Percentiles rank a stretch among this genome's conserved stretches.
These are phyloP conservation scores for Rutstroemia sp. DNA, from an alignment of 2,329 filamentous ascomycete species.

Conservation along the genomic window DNA sequence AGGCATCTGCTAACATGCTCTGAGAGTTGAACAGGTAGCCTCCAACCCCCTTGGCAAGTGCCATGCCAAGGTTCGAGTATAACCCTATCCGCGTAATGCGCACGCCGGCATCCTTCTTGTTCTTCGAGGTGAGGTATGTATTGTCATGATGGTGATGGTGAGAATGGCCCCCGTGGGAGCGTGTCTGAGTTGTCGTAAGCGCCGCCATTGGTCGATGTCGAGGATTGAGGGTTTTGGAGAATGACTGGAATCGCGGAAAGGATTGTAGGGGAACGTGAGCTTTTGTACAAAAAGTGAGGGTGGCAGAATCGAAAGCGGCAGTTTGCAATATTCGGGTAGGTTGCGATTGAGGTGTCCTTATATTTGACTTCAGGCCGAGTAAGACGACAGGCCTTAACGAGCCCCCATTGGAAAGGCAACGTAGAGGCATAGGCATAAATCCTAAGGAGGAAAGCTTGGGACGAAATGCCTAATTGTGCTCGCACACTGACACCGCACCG, in stretches of 20 bases:
- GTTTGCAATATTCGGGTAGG: conserved; percentile 25
- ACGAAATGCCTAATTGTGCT: not conserved
- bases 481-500: not conserved
- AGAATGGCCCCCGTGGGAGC: conserved; percentile 43
- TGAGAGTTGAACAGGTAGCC: conserved; percentile 95
- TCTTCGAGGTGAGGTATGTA: conserved; percentile 68
- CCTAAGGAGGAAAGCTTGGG: not conserved
- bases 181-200: conserved; percentile 27
- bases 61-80: conserved; percentile 89
- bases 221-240: conserved; percentile 18
- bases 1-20: conserved; percentile 85
- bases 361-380: conserved; percentile 22
- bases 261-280: conserved; percentile 15
- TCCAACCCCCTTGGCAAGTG: conserved; percentile 82
- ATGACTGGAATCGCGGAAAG: conserved; percentile 21
- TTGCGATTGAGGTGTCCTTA: conserved; percentile 30
- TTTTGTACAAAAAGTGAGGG: conserved; percentile 16
- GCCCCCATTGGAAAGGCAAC: conserved; percentile 19
- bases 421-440: conserved; percentile 24
- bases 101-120: conserved; percentile 88
- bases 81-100: conserved; percentile 87
- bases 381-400: conserved; percentile 24
- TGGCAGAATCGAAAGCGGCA: conserved; percentile 18
- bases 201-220: conserved; percentile 25
- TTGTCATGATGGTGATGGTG: conserved; percentile 82